Conservation (phyloP, 1,284 basidiomycete genomes). For the Cutaneotrichosporon sp. region DNA sequence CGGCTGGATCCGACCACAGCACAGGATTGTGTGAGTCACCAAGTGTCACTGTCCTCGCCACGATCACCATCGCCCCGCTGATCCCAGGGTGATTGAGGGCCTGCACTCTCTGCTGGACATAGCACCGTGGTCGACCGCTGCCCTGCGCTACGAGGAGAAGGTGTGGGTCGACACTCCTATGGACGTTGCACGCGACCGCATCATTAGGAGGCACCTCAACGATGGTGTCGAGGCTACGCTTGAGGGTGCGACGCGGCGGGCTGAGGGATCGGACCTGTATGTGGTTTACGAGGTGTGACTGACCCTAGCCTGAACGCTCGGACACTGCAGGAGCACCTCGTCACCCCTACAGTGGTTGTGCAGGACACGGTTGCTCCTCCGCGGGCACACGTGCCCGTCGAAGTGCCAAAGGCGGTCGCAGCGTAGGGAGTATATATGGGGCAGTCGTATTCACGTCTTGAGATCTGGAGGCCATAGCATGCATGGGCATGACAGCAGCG, state of each 20-base stretch:
- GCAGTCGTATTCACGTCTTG: background rate
- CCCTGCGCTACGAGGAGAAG: slow-evolving; percentile 15
- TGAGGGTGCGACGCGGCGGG: slow-evolving; percentile 14
- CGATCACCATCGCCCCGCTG: background rate
- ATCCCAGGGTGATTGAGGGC: slow-evolving; percentile 18
- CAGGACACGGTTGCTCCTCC: slow-evolving; percentile 5
- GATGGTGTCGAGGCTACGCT: slow-evolving; percentile 17
- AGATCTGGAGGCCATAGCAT: background rate
- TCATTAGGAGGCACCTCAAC: slow-evolving; percentile 13
- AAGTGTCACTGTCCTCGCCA: background rate
- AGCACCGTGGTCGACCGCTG: slow-evolving; percentile 13
- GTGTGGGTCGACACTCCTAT: slow-evolving; percentile 17
- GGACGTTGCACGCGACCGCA: slow-evolving; percentile 9
- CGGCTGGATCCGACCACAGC: background rate
- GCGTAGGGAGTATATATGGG: background rate
- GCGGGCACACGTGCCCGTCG: background rate
- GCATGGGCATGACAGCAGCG: background rate
- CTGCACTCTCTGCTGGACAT: slow-evolving; percentile 16
- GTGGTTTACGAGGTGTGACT: background rate
- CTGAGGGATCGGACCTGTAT: slow-evolving; percentile 16
- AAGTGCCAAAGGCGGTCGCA: background rate
- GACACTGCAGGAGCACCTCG: slow-evolving; percentile 9
- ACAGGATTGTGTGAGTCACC: slow-evolving; percentile 16
- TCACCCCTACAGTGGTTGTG: slow-evolving; percentile 8
- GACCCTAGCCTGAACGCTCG: slow-evolving; percentile 17